Evolutionary conservation across 1,284 basidiomycete genomes (phyloP), one percentile per base, ranked within the genome.

Genomic region (Rhodotorula mucilaginosa): DNA sequence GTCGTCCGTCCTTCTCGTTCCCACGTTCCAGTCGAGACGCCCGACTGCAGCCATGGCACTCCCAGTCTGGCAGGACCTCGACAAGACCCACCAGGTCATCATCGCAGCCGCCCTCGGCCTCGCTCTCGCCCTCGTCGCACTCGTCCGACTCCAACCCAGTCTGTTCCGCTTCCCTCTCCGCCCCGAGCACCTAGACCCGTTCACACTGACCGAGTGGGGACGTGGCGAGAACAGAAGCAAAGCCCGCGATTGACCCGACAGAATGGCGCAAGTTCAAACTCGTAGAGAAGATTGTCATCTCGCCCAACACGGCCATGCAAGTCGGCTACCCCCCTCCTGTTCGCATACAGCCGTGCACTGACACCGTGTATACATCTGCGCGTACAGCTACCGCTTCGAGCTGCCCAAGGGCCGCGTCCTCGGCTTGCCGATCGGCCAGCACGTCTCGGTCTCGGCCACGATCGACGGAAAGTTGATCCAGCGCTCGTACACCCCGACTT

Each of bases 391-490:
- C 85, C 93, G 93, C 74, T 97, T 97, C 81, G 88, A 85, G 58
- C 86, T 99, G 21, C 90, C 92, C 39, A 84, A 85, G 72, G 86
- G 88, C 60, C 89, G 91, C 82, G 85, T 90, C 66, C 89, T 99
- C 21, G 95, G 95, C 70, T 88, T 99, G 10, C 96, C 97, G 64
- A 90, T 95, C 79, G 97, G 96, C 69, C 94, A 97, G 83, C 96
- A 99, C 85, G 92, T 99, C 79, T 90, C 91, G 64, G 86, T 99
- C 61, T 88, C 89, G 64, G 95, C 96, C 54, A 89, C 92, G 74
- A 92, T 99, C 77, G 86, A 90, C 78, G 96, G 93, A 79, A 97
- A 97, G 84, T 86, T 89, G 58, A 85, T 99, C 79, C 87, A 89
- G 80, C 88, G 96, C 69, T 93, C 89, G 81, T 99, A 99, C 84